These are phyloP conservation scores for Purshia tridentata DNA, from an alignment of 306 rosid genomes.

Conservation along the genomic window DNA sequence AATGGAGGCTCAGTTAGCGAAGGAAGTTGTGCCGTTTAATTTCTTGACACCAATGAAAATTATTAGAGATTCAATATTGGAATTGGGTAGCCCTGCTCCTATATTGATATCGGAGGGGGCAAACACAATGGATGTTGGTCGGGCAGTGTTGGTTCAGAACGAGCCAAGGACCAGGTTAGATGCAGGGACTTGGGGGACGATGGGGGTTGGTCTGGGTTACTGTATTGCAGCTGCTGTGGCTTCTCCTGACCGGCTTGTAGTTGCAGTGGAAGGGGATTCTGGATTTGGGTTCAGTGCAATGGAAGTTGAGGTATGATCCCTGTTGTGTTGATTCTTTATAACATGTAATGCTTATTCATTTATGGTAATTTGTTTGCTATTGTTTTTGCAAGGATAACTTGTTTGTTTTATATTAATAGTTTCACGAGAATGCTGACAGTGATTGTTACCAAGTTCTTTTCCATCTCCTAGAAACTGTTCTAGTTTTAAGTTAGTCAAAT, in stretches of 20 bases:
- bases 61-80: conserved; percentile 48
- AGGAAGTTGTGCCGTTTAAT: conserved; percentile 80
- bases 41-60: conserved; percentile 63
- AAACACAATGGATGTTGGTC: conserved; percentile 62
- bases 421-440: neutral
- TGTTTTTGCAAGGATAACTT: neutral
- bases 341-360: neutral
- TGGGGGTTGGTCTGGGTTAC: conserved; percentile 97
- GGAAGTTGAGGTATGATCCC: conserved; percentile 90
- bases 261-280: conserved; percentile 94
- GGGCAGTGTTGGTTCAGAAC: conserved; percentile 56
- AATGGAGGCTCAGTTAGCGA: conserved; percentile 79
- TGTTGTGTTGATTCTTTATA: neutral
- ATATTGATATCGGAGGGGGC: conserved; percentile 66
- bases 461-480: neutral
- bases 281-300: conserved; percentile 94
- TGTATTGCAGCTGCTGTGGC: conserved; percentile 97
- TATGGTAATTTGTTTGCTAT: neutral
- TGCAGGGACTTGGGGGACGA: conserved; percentile 74
- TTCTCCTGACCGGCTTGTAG: conserved; percentile 75
- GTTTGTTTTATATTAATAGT: neutral
- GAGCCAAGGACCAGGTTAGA: conserved; percentile 71
- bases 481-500: neutral
- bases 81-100: conserved; percentile 53
- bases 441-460: neutral